Conservation (phyloP, 495 filamentous ascomycete species). For the Penicillium mononematosum region DNA sequence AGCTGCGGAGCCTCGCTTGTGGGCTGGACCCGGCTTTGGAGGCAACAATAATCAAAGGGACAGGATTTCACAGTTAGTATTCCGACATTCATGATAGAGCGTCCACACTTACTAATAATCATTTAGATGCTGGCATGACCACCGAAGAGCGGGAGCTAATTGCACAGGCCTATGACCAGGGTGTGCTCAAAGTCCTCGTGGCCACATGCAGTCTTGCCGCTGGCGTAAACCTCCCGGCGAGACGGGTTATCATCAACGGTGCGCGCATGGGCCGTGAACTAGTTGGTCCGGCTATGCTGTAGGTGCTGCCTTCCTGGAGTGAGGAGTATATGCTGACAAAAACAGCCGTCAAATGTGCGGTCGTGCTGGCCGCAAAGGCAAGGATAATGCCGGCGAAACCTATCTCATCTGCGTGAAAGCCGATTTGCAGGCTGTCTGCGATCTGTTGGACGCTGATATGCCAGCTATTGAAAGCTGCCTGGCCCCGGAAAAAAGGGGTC, state of each 20-base stretch:
- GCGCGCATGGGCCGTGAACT: constrained; percentile 76
- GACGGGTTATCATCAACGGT: constrained; percentile 76
- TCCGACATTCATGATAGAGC: background rate
- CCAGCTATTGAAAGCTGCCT: constrained; percentile 70
- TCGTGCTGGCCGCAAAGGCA: constrained; percentile 78
- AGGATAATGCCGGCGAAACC: constrained; percentile 77
- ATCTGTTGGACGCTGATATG: constrained; percentile 71
- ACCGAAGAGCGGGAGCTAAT: constrained; percentile 77
- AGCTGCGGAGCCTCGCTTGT: constrained; percentile 63
- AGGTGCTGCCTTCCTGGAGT: constrained; percentile 20
- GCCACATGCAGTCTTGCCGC: constrained; percentile 85
- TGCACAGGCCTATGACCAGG: constrained; percentile 68
- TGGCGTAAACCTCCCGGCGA: constrained; percentile 74
- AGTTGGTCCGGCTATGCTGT: constrained; percentile 75
- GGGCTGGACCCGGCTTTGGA: constrained; percentile 68
- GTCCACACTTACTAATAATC: constrained; percentile 9
- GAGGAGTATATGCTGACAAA: constrained; percentile 7
- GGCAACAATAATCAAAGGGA: constrained; percentile 61
- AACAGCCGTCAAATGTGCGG: constrained; percentile 78
- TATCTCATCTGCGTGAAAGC: constrained; percentile 70
- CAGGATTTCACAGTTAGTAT: constrained; percentile 71
- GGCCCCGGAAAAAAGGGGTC: constrained; percentile 63
- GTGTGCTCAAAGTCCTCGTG: constrained; percentile 68
- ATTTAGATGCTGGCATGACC: constrained; percentile 68
- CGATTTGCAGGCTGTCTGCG: constrained; percentile 68